A percentile compares a stretch with the other conserved stretches of the same genome.
Conservation (phyloP, 106 monocot species). For the Dendrobium huoshanense region DNA sequence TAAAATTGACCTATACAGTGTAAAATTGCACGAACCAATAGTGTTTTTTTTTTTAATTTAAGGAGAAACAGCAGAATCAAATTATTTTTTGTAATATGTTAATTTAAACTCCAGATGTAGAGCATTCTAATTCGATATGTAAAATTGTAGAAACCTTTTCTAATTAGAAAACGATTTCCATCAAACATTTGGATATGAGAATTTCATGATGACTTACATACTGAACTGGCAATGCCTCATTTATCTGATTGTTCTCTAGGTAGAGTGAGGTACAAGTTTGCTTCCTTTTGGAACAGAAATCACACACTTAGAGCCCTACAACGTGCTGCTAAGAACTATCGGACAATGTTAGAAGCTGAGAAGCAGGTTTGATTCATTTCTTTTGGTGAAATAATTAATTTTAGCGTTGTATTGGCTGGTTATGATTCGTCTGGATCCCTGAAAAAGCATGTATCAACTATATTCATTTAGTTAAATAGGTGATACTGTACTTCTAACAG, state of each 20-base stretch:
- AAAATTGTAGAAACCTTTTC: neutral
- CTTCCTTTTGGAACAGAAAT: slow-evolving; percentile 99
- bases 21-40: neutral
- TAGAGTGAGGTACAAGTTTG: slow-evolving; percentile 95
- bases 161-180: neutral
- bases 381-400: slow-evolving; percentile 2
- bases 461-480: neutral
- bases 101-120: neutral
- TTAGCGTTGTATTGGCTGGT: neutral
- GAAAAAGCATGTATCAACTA: neutral
- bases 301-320: slow-evolving; percentile 83
- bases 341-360: slow-evolving; percentile 79
- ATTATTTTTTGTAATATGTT: neutral
- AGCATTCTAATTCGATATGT: neutral
- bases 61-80: neutral
- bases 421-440: neutral
- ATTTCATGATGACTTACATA: neutral
- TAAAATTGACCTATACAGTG: neutral
- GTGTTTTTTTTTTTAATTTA: neutral
- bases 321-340: slow-evolving; percentile 71
- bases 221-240: neutral
- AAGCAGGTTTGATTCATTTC: slow-evolving; percentile 44
- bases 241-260: slow-evolving; percentile 35
- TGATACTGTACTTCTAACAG: neutral
- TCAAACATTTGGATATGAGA: neutral